Percentiles rank a stretch among this genome's conserved stretches.
Conservation (phyloP, 441 rosid species). For the Gossypium davidsonii region DNA sequence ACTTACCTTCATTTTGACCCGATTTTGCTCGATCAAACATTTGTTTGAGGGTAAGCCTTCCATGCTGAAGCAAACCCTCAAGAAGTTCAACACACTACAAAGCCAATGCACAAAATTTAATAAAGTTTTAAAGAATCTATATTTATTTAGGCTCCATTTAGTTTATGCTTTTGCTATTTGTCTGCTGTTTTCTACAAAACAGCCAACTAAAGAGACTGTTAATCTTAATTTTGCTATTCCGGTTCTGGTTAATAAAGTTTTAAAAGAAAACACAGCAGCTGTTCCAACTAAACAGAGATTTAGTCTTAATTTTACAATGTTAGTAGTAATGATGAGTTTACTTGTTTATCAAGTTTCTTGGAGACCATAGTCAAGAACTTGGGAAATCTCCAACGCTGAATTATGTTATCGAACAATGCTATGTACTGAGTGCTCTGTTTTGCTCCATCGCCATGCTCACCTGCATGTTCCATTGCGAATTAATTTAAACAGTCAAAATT, state of each 20-base stretch:
- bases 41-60: conserved; percentile 75
- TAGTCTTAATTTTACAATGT: neutral
- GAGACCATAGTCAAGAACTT: conserved; percentile 46
- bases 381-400: conserved; percentile 64
- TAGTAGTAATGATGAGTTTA: conserved; percentile 23
- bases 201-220: neutral
- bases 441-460: conserved; percentile 37
- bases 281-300: neutral
- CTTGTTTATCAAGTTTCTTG: conserved; percentile 42
- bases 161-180: neutral
- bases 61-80: conserved; percentile 75
- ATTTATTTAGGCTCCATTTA: neutral
- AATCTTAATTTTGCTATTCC: neutral
- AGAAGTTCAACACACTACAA: conserved; percentile 49
- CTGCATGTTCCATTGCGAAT: conserved; percentile 22
- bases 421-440: conserved; percentile 50
- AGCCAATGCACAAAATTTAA: conserved; percentile 12
- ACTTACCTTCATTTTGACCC: conserved; percentile 35
- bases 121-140: neutral
- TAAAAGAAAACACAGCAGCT: neutral
- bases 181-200: neutral
- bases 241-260: too few species aligned
- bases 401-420: conserved; percentile 54
- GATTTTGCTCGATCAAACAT: conserved; percentile 56
- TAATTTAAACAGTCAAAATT: neutral